A percentile compares a stretch with the other conserved stretches of the same genome.
Conservation (phyloP, 2,329 filamentous ascomycete species). For the Acrocalymma vagum region DNA sequence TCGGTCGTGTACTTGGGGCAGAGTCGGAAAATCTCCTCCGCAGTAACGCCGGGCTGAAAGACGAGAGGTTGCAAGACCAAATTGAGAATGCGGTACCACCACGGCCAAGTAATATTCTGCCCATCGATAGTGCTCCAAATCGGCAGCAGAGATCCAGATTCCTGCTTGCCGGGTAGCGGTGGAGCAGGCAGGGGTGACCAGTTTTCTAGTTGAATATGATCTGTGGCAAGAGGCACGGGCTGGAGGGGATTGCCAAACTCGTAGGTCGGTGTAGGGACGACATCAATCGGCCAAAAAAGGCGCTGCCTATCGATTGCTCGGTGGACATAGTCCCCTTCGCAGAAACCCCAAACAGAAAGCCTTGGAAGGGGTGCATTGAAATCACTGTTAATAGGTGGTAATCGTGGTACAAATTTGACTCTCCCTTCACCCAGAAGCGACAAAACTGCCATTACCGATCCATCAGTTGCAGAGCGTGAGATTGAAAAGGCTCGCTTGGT, state of each 20-base stretch:
- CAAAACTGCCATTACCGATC: slow-evolving; percentile 71
- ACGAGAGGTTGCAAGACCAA: slow-evolving; percentile 70
- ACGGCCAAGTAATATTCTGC: slow-evolving; percentile 59
- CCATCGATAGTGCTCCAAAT: slow-evolving; percentile 78
- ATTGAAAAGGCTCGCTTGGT: slow-evolving; percentile 51
- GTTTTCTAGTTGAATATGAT: slow-evolving; percentile 6
- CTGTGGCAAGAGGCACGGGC: slow-evolving; percentile 31
- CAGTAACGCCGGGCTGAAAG: slow-evolving; percentile 66
- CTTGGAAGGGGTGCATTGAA: slow-evolving; percentile 50
- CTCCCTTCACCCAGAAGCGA: slow-evolving; percentile 70
- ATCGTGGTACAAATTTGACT: slow-evolving; percentile 61
- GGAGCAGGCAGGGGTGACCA: slow-evolving; percentile 34
- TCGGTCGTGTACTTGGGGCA: slow-evolving; percentile 35
- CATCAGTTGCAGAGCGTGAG: slow-evolving; percentile 68
- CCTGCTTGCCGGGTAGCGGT: slow-evolving; percentile 35
- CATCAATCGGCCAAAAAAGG: slow-evolving; percentile 70
- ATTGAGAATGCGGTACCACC: slow-evolving; percentile 72
- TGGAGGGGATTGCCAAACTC: slow-evolving; percentile 63
- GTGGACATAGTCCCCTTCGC: slow-evolving; percentile 75
- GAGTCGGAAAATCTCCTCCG: slow-evolving; percentile 60
- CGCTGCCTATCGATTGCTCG: slow-evolving; percentile 72
- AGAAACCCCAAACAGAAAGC: slow-evolving; percentile 71
- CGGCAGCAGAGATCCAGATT: slow-evolving; percentile 63
- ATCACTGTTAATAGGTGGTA: slow-evolving; percentile 64
- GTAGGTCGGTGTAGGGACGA: slow-evolving; percentile 67